Evolutionary conservation across 1,284 basidiomycete species (phyloP).

Genomic region (Fomitiporia mediterranea): DNA sequence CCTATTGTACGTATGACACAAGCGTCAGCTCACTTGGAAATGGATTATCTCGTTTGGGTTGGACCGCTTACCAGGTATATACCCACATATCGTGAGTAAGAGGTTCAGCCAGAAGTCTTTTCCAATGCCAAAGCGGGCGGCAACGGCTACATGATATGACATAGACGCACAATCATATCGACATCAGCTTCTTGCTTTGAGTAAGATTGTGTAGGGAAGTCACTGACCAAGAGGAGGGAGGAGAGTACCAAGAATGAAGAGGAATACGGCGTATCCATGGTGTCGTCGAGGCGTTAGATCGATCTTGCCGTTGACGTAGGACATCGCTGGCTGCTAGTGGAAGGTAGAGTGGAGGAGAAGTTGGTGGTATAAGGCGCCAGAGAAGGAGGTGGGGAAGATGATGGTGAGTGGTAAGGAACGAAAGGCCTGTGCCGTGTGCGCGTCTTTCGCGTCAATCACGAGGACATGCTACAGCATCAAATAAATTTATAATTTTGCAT

Average conservation of each 20-base stretch:
- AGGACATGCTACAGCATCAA: no score
- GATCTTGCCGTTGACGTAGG: conserved; percentile 41
- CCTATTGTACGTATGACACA: conserved; percentile 39
- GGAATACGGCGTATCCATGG: conserved; percentile 79
- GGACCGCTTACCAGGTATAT: conserved; percentile 73
- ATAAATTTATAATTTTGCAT: no score
- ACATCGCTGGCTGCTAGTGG: background rate
- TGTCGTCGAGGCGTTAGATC: conserved; percentile 66
- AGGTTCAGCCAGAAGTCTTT: conserved; percentile 92
- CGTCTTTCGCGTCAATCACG: background rate
- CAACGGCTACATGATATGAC: conserved; percentile 65
- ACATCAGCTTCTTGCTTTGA: background rate
- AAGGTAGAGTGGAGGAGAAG: background rate
- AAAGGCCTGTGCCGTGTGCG: background rate
- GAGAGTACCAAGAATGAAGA: conserved; percentile 81
- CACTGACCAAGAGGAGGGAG: conserved; percentile 81
- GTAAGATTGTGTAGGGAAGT: background rate
- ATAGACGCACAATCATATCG: conserved; percentile 1
- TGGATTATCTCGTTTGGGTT: background rate
- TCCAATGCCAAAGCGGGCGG: conserved; percentile 91
- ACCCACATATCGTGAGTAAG: conserved; percentile 85
- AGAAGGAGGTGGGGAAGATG: background rate
- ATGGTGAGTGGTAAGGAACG: conserved; percentile 1
- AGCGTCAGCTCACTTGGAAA: conserved; percentile 16
- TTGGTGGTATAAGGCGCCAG: background rate